These are phyloP conservation scores for Fusarium temperatum DNA, from an alignment of 2,329 filamentous ascomycete genomes.

Conservation along the genomic window DNA sequence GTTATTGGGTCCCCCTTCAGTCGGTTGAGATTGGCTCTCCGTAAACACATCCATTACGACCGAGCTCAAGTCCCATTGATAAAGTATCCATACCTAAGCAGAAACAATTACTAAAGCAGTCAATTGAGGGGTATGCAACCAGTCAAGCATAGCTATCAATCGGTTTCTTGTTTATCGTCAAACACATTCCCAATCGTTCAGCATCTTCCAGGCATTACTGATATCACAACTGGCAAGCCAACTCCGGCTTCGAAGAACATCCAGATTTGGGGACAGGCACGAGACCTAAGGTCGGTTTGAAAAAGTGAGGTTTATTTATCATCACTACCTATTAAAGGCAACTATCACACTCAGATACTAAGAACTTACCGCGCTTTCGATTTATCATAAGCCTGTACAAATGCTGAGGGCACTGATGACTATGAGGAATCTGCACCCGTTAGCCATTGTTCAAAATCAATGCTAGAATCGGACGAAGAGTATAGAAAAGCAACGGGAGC, in stretches of 20 bases:
- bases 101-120: background rate
- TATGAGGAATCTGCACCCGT: conserved; percentile 7
- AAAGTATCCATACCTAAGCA: background rate
- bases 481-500: conserved; percentile 3
- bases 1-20: background rate
- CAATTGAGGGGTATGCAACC: background rate
- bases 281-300: background rate
- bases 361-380: background rate
- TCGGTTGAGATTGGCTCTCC: background rate
- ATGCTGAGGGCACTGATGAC: background rate
- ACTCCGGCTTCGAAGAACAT: background rate
- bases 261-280: background rate
- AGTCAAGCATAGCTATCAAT: background rate
- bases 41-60: background rate
- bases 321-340: background rate
- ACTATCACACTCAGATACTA: background rate
- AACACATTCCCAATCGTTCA: background rate
- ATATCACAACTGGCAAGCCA: background rate
- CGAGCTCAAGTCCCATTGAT: background rate
- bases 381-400: background rate
- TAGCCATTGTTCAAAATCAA: conserved; percentile 12
- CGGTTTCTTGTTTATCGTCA: background rate
- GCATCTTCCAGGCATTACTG: background rate
- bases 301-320: background rate
- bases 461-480: background rate